Evolutionary conservation across 78 protist genomes (phyloP).

Genomic region (Paratrimastix pyriformis): DNA sequence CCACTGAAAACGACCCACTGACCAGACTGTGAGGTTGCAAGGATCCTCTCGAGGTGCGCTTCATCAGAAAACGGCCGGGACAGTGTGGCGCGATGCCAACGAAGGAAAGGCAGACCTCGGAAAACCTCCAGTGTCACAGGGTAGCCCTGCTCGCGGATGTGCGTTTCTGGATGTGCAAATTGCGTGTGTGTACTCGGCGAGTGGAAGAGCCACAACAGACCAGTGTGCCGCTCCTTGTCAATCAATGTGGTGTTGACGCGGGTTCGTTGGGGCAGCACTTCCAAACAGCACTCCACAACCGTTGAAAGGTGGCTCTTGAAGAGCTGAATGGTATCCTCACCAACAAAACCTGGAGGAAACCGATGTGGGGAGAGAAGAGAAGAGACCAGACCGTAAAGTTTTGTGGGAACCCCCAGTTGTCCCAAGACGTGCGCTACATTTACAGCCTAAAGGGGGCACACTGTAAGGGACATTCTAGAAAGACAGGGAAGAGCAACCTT

Average conservation of each 20-base stretch:
- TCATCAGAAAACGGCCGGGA: neutral
- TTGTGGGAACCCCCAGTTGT: too few species aligned
- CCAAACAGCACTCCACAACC: neutral
- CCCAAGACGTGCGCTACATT: neutral
- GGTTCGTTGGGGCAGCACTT: neutral
- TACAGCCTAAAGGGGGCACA: neutral
- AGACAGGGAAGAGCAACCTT: too few species aligned
- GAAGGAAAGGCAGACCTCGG: neutral
- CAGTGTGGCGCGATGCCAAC: neutral
- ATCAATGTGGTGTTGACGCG: neutral
- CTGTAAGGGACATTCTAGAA: neutral
- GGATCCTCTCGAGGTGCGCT: neutral
- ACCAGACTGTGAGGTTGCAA: neutral
- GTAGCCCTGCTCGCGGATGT: neutral
- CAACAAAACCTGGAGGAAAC: constrained; percentile 6
- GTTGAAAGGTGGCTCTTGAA: neutral
- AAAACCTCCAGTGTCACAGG: neutral
- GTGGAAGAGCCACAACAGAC: neutral
- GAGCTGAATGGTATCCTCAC: neutral
- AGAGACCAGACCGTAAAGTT: too few species aligned
- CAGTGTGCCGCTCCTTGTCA: neutral
- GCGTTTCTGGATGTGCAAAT: neutral
- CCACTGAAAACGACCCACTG: constrained; percentile 1
- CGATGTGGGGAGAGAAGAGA: too few species aligned
- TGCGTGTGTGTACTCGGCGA: neutral